phyloP scores from a whole-genome alignment of 176 grass and related monocot species.

The Carex kokanica region DNA sequence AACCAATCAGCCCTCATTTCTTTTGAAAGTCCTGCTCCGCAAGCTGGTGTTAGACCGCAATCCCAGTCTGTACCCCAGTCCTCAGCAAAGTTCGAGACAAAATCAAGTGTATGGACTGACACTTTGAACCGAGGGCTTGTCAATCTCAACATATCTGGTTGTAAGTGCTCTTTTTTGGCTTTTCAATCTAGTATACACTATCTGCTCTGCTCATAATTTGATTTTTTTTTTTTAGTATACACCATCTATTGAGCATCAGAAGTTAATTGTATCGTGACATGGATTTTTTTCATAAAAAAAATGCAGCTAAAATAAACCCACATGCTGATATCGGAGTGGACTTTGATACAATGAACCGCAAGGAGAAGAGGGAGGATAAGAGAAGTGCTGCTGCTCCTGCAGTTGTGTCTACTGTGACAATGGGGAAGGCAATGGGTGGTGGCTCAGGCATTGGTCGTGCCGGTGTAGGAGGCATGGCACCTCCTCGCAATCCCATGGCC shows the following conservation, averaged over 20 bases:
- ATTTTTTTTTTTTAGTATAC: background rate
- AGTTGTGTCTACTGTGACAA: conserved; percentile 60
- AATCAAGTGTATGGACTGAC: conserved; percentile 89
- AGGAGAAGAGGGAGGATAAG: conserved; percentile 89
- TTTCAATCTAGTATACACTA: background rate
- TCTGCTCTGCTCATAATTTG: background rate
- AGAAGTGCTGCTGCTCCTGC: conserved; percentile 54
- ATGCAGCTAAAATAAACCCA: conserved; percentile 86
- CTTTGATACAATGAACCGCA: conserved; percentile 96
- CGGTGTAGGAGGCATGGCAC: conserved; percentile 38
- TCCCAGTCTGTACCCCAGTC: conserved; percentile 31
- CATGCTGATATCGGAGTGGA: conserved; percentile 96
- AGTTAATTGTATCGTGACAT: background rate
- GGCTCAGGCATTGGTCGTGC: conserved; percentile 72
- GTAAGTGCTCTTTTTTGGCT: conserved; percentile 51
- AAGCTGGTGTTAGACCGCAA: conserved; percentile 33
- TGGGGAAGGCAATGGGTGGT: conserved; percentile 96
- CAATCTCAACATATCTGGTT: conserved; percentile 94
- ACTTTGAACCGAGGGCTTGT: conserved; percentile 88
- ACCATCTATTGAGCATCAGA: background rate
- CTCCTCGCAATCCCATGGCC: conserved; percentile 42
- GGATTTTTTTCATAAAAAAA: background rate
- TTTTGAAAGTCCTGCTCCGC: conserved; percentile 50
- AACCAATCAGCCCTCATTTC: conserved; percentile 26
- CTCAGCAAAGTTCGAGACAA: conserved; percentile 76